Evolutionary conservation across 352 stramenopile genomes (phyloP), one percentile per base, ranked within the genome.

Genomic region (Phytopythium vexans): DNA sequence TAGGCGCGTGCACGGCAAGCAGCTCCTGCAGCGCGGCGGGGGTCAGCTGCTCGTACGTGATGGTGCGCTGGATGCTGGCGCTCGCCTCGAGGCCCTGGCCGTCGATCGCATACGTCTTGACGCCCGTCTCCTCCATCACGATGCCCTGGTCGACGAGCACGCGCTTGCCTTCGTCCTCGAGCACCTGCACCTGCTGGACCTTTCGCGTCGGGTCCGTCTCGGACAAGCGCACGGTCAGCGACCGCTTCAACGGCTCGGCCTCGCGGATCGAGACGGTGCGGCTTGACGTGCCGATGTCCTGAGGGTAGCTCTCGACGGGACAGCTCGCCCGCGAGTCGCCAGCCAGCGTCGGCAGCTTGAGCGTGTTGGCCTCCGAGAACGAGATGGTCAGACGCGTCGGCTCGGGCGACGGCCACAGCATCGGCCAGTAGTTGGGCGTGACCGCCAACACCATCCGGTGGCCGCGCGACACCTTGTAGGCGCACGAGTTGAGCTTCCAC

Each of bases 401-500:
- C 50, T 74, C 64, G 8, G 69, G 72, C 12, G 72, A 82, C 5
- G 72, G 69, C 72, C 72, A 79, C 3, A 79, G 44, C 54, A 82
- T 72, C 15, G 72, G 72, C 69, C 72, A 82, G 61, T 82, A 82
- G 50, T 70, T 70, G 15, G 72, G 58, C 14, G 69, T 77, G 36
- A 82, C 44, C 2, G 66, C 62, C 8, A 82, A 43, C 48, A 74
- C 34, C 32, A 82, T 46, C n/a, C 41, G 52, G 43, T 79, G 68
- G 4, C 72, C 66, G 1, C 40, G 32, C 21, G 60, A 39, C 1
- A 82, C 43, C 3, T 59, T 66, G 52, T 82, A 82, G 1, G 72
- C 69, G 38, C 72, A 82, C 10, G 60, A 62, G 45, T 82, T 82
- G 35, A 82, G 69, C 46, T 70, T 59, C 63, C 61, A 71, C 3